A percentile compares a stretch with the other conserved stretches of the same genome.
Evolutionary conservation across 1,284 basidiomycete genomes (phyloP).

Genomic region (Heterobasidion occidentale): DNA sequence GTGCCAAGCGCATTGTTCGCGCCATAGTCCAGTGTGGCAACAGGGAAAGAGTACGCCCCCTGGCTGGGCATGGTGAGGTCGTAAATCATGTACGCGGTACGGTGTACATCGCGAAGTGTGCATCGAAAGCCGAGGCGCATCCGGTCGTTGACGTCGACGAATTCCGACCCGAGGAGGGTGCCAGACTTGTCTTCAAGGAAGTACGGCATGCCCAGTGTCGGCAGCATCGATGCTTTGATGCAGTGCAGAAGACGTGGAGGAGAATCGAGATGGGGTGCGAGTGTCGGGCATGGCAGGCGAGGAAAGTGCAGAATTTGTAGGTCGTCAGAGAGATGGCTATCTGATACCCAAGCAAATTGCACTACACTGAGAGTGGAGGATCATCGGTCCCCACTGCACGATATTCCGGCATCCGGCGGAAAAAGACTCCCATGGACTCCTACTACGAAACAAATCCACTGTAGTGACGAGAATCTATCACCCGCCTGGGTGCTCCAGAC

Average conservation of each 20-base stretch:
- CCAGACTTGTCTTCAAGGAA: conserved; percentile 59
- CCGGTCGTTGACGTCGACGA: conserved; percentile 54
- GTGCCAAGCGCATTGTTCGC: conserved; percentile 40
- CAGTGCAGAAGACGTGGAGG: background rate
- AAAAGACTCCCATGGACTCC: too few relatives aligned
- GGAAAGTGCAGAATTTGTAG: background rate
- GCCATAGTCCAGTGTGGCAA: conserved; percentile 44
- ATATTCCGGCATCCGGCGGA: too few relatives aligned
- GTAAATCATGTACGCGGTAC: conserved; percentile 45
- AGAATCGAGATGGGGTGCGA: background rate
- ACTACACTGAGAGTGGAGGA: background rate
- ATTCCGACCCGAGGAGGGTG: conserved; percentile 42
- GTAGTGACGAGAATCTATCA: background rate
- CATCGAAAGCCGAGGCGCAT: conserved; percentile 41
- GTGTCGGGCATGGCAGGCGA: background rate
- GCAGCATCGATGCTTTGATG: conserved; percentile 14
- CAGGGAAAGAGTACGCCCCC: conserved; percentile 24
- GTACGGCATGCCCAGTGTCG: conserved; percentile 44
- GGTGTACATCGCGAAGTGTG: conserved; percentile 31
- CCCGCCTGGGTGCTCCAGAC: too few relatives aligned
- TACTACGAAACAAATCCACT: background rate
- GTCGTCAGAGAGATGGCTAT: background rate
- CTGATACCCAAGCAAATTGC: background rate
- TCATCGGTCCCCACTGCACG: background rate
- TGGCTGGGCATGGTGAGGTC: conserved; percentile 22